These are phyloP conservation scores for Hawksworthiomyces lignivorus DNA, from an alignment of 2,329 filamentous ascomycete species.

Conservation along the genomic window DNA sequence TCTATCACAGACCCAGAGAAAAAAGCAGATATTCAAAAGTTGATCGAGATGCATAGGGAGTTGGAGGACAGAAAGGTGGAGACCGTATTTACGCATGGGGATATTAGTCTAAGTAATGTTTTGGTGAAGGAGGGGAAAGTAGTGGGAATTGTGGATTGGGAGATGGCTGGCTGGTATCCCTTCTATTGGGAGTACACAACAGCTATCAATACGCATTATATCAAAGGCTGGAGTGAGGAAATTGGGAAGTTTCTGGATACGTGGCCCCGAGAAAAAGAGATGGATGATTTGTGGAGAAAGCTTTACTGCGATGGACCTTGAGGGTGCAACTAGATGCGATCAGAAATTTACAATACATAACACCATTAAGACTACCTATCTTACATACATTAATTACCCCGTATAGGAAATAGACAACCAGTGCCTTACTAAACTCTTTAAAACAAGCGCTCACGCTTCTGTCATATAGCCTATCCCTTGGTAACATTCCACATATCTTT, in stretches of 20 bases:
- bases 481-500: no score
- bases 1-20: background rate
- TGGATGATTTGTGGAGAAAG: background rate
- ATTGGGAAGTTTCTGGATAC: background rate
- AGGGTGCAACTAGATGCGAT: no score
- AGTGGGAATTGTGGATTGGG: conserved; percentile 40
- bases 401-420: no score
- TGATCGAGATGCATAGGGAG: background rate
- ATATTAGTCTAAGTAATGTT: conserved; percentile 39
- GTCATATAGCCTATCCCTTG: no score
- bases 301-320: background rate
- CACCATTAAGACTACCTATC: no score
- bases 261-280: background rate
- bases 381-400: no score
- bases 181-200: conserved; percentile 28
- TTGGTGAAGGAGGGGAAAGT: conserved; percentile 30
- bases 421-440: no score
- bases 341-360: no score
- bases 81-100: conserved; percentile 44
- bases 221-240: background rate
- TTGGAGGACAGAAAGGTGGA: background rate
- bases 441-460: no score
- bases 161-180: conserved; percentile 38
- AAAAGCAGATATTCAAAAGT: background rate
- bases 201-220: background rate